Conservation (phyloP, 192 early-diverging fungal genomes). For the Gaertneriomyces sp. region DNA sequence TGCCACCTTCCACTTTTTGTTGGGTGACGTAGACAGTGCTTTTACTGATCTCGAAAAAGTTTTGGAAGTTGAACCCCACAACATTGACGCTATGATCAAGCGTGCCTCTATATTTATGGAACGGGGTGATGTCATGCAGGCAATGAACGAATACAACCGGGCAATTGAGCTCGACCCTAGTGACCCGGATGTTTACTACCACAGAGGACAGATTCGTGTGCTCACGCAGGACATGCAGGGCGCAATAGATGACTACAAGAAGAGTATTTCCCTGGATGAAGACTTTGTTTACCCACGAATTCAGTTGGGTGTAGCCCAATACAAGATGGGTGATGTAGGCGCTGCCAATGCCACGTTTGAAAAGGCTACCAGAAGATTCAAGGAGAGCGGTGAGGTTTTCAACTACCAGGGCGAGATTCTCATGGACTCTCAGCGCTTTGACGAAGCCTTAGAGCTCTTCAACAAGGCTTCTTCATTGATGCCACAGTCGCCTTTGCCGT, state of each 20-base stretch:
- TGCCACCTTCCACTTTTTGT: conserved; percentile 86
- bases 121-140: conserved; percentile 60
- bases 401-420: conserved; percentile 98
- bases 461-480: conserved; percentile 85
- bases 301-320: conserved; percentile 90
- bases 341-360: conserved; percentile 75
- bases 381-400: conserved; percentile 78
- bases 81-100: conserved; percentile 85
- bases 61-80: conserved; percentile 68
- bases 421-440: conserved; percentile 76
- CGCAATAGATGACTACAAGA: conserved; percentile 81
- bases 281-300: conserved; percentile 87
- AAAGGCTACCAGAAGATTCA: conserved; percentile 74
- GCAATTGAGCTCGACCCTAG: conserved; percentile 64
- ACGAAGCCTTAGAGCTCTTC: conserved; percentile 79
- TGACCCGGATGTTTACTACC: conserved; percentile 90
- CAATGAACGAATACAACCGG: conserved; percentile 66
- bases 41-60: conserved; percentile 74
- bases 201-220: conserved; percentile 75
- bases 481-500: conserved; percentile 83
- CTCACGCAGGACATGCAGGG: conserved; percentile 75
- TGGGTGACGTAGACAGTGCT: conserved; percentile 73
- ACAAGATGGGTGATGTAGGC: conserved; percentile 78
- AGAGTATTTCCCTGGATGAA: conserved; percentile 72
- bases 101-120: conserved; percentile 90